phyloP scores from a whole-genome alignment of 176 grass and related monocot genomes.

The Ensete glaucum region DNA sequence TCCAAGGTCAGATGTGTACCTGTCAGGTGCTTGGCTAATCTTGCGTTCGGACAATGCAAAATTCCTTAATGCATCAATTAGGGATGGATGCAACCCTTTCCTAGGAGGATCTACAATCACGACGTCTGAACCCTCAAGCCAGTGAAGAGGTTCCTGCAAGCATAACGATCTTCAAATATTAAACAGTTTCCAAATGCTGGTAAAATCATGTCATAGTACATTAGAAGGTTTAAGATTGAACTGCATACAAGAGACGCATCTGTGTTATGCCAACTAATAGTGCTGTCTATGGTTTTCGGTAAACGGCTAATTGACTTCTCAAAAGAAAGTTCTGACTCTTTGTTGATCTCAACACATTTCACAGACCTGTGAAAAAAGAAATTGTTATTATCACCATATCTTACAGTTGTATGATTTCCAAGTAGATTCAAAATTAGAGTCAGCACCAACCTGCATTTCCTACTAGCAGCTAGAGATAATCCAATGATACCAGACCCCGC shows the following conservation, averaged over 20 bases:
- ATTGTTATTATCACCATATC: not conserved
- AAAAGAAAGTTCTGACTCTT: conserved; percentile 79
- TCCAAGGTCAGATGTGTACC: conserved; percentile 29
- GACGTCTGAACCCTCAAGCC: conserved; percentile 72
- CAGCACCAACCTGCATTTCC: conserved; percentile 62
- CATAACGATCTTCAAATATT: conserved; percentile 27
- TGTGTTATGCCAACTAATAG: conserved; percentile 91
- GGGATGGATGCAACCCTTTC: conserved; percentile 81
- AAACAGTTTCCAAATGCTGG: conserved; percentile 1
- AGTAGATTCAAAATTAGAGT: conserved; percentile 1
- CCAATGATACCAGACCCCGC: conserved; percentile 88
- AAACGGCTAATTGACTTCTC: conserved; percentile 80
- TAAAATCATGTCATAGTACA: not conserved
- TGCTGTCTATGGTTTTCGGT: conserved; percentile 54
- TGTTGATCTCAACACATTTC: conserved; percentile 98
- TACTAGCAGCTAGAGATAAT: conserved; percentile 64
- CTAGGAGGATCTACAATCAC: conserved; percentile 94
- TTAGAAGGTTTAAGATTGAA: not conserved
- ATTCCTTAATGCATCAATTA: conserved; percentile 65
- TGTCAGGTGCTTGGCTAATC: conserved; percentile 38
- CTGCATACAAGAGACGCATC: conserved; percentile 80
- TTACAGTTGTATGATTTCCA: not conserved
- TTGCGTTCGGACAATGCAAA: conserved; percentile 56
- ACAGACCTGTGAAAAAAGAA: conserved; percentile 57
- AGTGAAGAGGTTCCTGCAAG: conserved; percentile 72